Evolutionary conservation across 176 grass and related monocot species (phyloP).

Genomic region (maize (Zea mays)): Zm-B73-REFERENCE-NAM-5.0 NC_050099.1:186726501-186727000

Average conservation of each 20-base stretch:
- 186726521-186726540: constrained; percentile 10
- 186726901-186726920: constrained; percentile 28
- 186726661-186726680: constrained; percentile 55
- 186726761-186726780: constrained; percentile 71
- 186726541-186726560: background rate
- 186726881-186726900: background rate
- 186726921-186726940: background rate
- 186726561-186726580: background rate
- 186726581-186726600: background rate
- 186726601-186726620: background rate
- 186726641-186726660: constrained; percentile 67
- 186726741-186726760: constrained; percentile 73
- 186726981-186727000: constrained; percentile 62
- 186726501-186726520: background rate
- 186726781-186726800: constrained; percentile 64
- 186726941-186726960: constrained; percentile 82
- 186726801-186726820: constrained; percentile 63
- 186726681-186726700: constrained; percentile 62
- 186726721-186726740: constrained; percentile 53
- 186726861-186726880: constrained; percentile 66
- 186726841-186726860: constrained; percentile 67
- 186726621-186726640: constrained; percentile 43
- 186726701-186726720: constrained; percentile 49
- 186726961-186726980: constrained; percentile 91
- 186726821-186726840: constrained; percentile 49